Evolutionary conservation across 495 filamentous ascomycete genomes (phyloP).

Genomic region (Amniculicola lignicola): DNA sequence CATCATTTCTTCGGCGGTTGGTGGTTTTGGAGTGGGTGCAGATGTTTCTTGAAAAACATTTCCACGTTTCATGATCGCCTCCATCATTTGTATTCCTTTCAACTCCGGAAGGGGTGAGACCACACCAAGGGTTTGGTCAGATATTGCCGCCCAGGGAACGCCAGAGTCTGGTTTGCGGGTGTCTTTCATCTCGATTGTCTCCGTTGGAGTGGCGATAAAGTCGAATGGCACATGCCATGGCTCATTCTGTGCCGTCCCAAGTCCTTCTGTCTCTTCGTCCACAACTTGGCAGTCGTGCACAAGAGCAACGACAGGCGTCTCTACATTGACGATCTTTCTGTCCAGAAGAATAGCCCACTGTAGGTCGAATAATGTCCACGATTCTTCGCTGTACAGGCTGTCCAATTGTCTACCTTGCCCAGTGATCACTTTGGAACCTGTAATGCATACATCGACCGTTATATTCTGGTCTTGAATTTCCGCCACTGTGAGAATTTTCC

Average conservation of each 20-base stretch:
- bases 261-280: background rate
- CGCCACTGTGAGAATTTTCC: conserved; percentile 1
- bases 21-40: background rate
- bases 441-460: conserved; percentile 12
- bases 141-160: conserved; percentile 1
- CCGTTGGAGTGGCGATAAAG: conserved; percentile 10
- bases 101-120: conserved; percentile 23
- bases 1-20: conserved; percentile 17
- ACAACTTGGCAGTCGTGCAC: conserved; percentile 15
- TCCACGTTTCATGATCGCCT: conserved; percentile 19
- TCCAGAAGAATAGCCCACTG: conserved; percentile 16
- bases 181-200: background rate
- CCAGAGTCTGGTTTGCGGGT: conserved; percentile 2
- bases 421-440: conserved; percentile 2
- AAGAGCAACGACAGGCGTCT: conserved; percentile 11
- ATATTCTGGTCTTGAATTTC: conserved; percentile 7
- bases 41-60: background rate
- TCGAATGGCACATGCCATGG: conserved; percentile 6
- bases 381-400: background rate
- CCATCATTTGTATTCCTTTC: conserved; percentile 29
- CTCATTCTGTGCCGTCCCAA: background rate
- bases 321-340: background rate
- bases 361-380: conserved; percentile 16
- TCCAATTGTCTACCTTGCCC: background rate
- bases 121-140: background rate